These are phyloP conservation scores for Porphyrellus cyaneotinctus DNA, from an alignment of 768 basidiomycete species.

Conservation along the genomic window DNA sequence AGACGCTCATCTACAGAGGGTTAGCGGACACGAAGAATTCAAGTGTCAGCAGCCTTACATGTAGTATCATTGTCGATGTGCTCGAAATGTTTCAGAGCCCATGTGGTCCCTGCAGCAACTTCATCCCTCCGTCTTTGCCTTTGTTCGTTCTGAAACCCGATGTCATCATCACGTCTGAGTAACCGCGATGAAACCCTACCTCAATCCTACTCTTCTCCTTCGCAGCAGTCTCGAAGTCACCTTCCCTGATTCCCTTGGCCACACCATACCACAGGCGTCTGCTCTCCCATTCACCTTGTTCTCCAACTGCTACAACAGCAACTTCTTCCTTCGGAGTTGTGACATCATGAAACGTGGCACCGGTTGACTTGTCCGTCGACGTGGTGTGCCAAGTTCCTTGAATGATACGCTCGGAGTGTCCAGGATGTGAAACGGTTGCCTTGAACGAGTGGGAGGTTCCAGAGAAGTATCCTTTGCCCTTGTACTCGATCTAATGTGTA, in stretches of 20 bases:
- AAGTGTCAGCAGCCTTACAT: constrained; percentile 47
- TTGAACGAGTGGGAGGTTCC: constrained; percentile 94
- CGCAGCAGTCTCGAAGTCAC: constrained; percentile 89
- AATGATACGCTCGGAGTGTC: constrained; percentile 46
- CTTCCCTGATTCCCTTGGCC: constrained; percentile 84
- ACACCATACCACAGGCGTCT: constrained; percentile 81
- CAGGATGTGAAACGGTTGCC: constrained; percentile 60
- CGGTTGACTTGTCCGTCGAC: constrained; percentile 47
- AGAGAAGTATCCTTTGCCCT: constrained; percentile 92
- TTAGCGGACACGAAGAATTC: not conserved
- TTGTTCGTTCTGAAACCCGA: constrained; percentile 72
- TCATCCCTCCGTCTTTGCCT: constrained; percentile 86
- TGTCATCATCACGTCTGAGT: not conserved
- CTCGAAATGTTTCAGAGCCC: constrained; percentile 76
- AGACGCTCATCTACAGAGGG: constrained; percentile 52
- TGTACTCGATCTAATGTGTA: constrained; percentile 75
- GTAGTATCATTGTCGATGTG: constrained; percentile 65
- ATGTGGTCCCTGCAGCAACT: constrained; percentile 59
- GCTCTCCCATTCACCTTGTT: constrained; percentile 82
- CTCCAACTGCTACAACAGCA: constrained; percentile 51
- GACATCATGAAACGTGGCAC: constrained; percentile 72
- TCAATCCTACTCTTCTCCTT: constrained; percentile 88
- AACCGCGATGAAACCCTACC: constrained; percentile 39
- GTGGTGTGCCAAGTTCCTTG: constrained; percentile 82
- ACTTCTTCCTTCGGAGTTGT: constrained; percentile 72